Conservation (phyloP, 352 stramenopile genomes). For the Globisporangium radiosum region DNA sequence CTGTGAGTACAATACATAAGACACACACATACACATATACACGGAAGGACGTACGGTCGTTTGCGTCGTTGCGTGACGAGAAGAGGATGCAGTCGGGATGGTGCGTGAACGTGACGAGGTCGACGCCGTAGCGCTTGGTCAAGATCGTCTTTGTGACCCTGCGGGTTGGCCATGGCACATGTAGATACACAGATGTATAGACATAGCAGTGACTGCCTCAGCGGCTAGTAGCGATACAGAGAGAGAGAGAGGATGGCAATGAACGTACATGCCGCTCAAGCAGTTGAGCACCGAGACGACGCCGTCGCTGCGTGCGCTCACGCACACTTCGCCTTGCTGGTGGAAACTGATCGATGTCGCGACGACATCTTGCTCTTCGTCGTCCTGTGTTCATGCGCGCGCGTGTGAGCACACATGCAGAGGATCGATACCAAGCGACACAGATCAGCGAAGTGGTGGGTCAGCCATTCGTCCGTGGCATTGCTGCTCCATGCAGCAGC, state of each 20-base stretch:
- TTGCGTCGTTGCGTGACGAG: constrained; percentile 64
- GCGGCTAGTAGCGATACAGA: background rate
- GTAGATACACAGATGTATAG: no score
- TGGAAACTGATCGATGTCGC: constrained; percentile 76
- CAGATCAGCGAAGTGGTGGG: background rate
- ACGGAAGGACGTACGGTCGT: constrained; percentile 43
- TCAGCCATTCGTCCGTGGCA: no score
- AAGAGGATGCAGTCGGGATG: constrained; percentile 84
- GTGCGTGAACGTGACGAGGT: constrained; percentile 74
- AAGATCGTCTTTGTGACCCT: constrained; percentile 84
- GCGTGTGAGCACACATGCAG: no score
- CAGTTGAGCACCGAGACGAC: constrained; percentile 81
- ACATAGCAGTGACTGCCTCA: no score
- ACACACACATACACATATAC: background rate
- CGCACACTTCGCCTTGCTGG: constrained; percentile 67
- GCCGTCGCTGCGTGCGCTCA: constrained; percentile 70
- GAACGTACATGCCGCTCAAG: constrained; percentile 66
- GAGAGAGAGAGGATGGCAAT: background rate
- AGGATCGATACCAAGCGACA: background rate
- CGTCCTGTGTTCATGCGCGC: constrained; percentile 21
- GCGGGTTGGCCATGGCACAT: background rate
- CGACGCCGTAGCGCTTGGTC: constrained; percentile 78
- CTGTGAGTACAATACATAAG: no score
- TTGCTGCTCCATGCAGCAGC: background rate
- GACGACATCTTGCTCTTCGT: constrained; percentile 53